These are phyloP conservation scores for Salix arbutifolia DNA, from an alignment of 345 rosid species.

Conservation along the genomic window DNA sequence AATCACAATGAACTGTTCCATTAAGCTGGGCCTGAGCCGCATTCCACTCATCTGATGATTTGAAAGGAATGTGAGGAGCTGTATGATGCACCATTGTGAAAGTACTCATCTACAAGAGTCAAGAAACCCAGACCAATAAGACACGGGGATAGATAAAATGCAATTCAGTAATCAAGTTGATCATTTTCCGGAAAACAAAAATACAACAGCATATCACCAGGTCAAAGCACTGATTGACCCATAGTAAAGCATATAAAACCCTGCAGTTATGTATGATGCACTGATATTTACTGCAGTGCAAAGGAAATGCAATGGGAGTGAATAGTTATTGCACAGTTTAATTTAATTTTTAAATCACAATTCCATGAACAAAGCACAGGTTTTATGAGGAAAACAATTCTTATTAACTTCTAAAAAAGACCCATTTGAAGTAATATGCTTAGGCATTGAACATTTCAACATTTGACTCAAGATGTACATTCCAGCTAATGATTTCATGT, in stretches of 20 bases:
- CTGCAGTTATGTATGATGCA: not conserved
- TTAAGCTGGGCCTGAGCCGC: slow-evolving; percentile 87
- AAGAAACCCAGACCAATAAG: slow-evolving; percentile 8
- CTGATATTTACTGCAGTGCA: not conserved
- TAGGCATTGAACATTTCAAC: not conserved
- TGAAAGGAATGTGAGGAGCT: slow-evolving; percentile 92
- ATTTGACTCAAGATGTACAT: not conserved
- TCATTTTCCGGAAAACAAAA: not conserved
- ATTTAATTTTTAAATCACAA: not conserved
- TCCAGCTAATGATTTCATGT: not conserved
- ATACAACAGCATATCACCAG: not conserved
- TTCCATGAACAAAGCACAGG: not conserved
- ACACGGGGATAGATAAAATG: not conserved
- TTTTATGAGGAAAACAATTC: not conserved
- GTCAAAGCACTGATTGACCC: not conserved
- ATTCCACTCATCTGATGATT: slow-evolving; percentile 70
- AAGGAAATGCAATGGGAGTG: not conserved
- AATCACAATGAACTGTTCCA: slow-evolving; percentile 92
- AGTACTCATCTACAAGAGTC: slow-evolving; percentile 74
- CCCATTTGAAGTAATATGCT: not conserved
- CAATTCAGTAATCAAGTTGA: not conserved
- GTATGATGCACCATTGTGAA: slow-evolving; percentile 98
- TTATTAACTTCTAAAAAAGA: not conserved
- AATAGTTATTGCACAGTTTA: not conserved
- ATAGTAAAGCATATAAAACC: not conserved